Conservation (phyloP, 129 eudicot genomes). For the Heracleum sosnowskyi region DNA sequence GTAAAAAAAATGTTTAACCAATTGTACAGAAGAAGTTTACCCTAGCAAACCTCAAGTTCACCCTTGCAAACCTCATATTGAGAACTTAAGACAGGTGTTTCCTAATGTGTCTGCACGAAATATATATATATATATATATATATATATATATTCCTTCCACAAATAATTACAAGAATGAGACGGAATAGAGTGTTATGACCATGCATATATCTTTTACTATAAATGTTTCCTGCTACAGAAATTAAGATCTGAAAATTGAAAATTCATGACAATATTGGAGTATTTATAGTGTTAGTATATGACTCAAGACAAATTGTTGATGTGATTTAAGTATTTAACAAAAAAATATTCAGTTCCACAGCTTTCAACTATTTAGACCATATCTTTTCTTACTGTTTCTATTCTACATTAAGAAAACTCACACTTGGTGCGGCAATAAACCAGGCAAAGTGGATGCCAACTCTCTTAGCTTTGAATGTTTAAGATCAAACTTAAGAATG, state of each 20-base stretch:
- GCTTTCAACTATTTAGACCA: neutral
- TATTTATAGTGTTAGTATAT: neutral
- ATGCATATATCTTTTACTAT: neutral
- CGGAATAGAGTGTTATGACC: neutral
- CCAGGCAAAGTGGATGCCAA: neutral
- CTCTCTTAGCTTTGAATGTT: neutral
- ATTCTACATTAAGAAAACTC: neutral
- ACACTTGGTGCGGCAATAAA: neutral
- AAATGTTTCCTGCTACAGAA: neutral
- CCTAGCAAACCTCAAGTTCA: neutral
- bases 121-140: neutral
- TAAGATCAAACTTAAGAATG: neutral
- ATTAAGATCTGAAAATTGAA: neutral
- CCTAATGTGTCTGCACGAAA: neutral
- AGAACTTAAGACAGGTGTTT: neutral
- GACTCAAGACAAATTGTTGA: neutral
- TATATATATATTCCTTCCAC: neutral
- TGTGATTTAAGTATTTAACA: neutral
- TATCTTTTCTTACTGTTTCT: neutral
- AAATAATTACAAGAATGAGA: neutral
- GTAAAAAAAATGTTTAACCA: neutral
- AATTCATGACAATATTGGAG: neutral
- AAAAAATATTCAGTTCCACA: neutral
- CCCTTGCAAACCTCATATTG: neutral
- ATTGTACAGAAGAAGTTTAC: neutral